Base-by-base conservation (phyloP, 2,329 filamentous ascomycete species). In the Chrysoporthe cubensis region DNA sequence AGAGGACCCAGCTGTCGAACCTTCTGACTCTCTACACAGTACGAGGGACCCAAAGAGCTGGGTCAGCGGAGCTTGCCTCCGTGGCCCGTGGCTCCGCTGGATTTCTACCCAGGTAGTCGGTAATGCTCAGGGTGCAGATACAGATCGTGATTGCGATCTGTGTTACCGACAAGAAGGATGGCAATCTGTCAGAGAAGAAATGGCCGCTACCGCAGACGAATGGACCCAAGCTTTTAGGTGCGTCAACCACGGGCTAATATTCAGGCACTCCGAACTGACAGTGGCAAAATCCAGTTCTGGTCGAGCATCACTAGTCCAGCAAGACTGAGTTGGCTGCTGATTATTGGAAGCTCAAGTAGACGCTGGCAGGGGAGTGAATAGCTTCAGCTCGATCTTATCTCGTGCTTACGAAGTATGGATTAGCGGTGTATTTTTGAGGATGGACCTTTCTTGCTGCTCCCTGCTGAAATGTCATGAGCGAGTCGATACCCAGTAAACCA, bases 41-140 rank as follows among this genome's bases (percentile, higher is more conserved):
- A 37, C 32, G n/a, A 68, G 66, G 60, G 58, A 65, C 68, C 68
- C 68, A 62, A 43, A 52, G 59, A 56, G 57, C 63, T 65, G 65
- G 68, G 62, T 69, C 16, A 52, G 68, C 65, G 65, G 68, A 65
- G 62, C 61, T 32, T 50, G 58, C 58, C 65, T 65, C 64, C 40
- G 62, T 64, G 62, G 52, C 48, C 48, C 62, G 16, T n/a, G 40
- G 18, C 26, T 32, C n/a, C 43, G 18, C 34, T n/a, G 42, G 61
- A 34, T 16, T 3, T 40, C n/a, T 26, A 14, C n/a, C 34, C 44
- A 46, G 32, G 21, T 4, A 44, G 7, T 34, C 42, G 58, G 42
- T 21, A 54, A 16, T 54, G 26, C 11, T 21, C 32, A 13, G 32
- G 50, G 21, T 54, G 50, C 50, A 54, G 50, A 54, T 16, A 16